A percentile compares a stretch with the other conserved stretches of the same genome.
phyloP scores from a whole-genome alignment of 768 basidiomycete species.

The Lepiota brunneoincarnata region DNA sequence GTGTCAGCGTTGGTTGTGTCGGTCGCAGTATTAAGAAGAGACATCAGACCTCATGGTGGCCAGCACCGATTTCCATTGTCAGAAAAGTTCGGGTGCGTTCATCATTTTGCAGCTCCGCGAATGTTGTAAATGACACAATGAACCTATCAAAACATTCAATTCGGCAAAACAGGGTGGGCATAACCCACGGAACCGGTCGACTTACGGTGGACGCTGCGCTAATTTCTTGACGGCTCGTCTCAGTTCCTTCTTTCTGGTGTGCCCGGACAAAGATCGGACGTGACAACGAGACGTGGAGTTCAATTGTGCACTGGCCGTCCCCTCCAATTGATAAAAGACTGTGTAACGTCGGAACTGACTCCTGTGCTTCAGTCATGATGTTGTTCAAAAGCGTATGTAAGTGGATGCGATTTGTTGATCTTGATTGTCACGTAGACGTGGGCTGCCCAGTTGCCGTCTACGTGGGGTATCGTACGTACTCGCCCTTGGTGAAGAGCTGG shows the following conservation, averaged over 20 bases:
- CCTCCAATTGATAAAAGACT: conserved; percentile 18
- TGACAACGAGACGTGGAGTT: conserved; percentile 85
- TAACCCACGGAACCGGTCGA: conserved; percentile 9
- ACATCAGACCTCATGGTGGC: conserved; percentile 70
- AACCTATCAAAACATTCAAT: conserved; percentile 47
- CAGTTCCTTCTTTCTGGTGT: conserved; percentile 75
- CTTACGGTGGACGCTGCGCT: conserved; percentile 49
- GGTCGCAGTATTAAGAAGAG: neutral
- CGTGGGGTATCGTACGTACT: conserved; percentile 68
- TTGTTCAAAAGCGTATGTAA: conserved; percentile 47
- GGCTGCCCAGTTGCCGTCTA: conserved; percentile 83
- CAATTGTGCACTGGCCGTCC: conserved; percentile 32
- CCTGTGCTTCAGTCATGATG: conserved; percentile 42
- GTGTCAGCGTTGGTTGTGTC: neutral
- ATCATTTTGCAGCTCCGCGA: conserved; percentile 75
- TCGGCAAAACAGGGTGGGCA: neutral
- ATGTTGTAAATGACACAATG: conserved; percentile 64
- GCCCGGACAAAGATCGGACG: conserved; percentile 77
- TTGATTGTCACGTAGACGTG: conserved; percentile 73
- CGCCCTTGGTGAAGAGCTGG: conserved; percentile 86
- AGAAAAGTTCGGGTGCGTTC: conserved; percentile 81
- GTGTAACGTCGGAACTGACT: conserved; percentile 41
- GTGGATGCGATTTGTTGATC: conserved; percentile 37
- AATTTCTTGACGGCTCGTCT: conserved; percentile 55
- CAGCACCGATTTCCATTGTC: conserved; percentile 79